These are phyloP conservation scores for Phytophthora lateralis DNA, from an alignment of 352 stramenopile species.

Conservation along the genomic window DNA sequence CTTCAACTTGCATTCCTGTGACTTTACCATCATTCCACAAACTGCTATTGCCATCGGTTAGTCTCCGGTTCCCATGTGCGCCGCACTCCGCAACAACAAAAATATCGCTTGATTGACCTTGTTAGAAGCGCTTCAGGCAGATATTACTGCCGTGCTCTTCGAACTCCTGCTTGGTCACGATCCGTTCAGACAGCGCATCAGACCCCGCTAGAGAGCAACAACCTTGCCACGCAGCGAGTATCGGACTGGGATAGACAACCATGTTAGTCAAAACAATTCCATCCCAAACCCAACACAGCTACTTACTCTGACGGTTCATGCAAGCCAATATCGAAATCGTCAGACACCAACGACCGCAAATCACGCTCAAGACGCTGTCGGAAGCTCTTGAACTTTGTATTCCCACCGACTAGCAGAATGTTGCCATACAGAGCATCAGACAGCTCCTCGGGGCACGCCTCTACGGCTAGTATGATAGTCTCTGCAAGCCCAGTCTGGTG, in stretches of 20 bases:
- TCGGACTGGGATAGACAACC: slow-evolving; percentile 42
- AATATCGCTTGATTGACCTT: not conserved
- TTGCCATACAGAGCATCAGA: slow-evolving; percentile 83
- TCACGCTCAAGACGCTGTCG: slow-evolving; percentile 68
- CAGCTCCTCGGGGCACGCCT: slow-evolving; percentile 74
- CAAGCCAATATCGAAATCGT: slow-evolving; percentile 54
- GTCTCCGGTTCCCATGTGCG: too few relatives aligned
- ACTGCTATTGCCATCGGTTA: not conserved
- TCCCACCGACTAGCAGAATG: slow-evolving; percentile 88
- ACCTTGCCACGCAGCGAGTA: slow-evolving; percentile 61
- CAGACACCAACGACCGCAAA: slow-evolving; percentile 58
- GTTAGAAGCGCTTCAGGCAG: slow-evolving; percentile 46
- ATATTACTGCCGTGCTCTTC: slow-evolving; percentile 81
- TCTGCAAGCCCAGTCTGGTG: slow-evolving; percentile 86
- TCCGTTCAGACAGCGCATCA: slow-evolving; percentile 29
- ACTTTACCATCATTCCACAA: slow-evolving; percentile 5
- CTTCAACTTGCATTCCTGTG: slow-evolving; percentile 6
- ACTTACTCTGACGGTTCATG: slow-evolving; percentile 61
- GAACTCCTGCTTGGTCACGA: slow-evolving; percentile 76
- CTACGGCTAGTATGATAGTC: slow-evolving; percentile 85
- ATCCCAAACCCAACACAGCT: not conserved
- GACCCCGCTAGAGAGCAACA: slow-evolving; percentile 50
- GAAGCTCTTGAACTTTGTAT: slow-evolving; percentile 89
- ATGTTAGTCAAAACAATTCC: not conserved
- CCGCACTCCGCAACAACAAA: not conserved